Base-by-base conservation (phyloP, 2,329 filamentous ascomycete genomes). In the Akanthomyces dipterigenus region DNA sequence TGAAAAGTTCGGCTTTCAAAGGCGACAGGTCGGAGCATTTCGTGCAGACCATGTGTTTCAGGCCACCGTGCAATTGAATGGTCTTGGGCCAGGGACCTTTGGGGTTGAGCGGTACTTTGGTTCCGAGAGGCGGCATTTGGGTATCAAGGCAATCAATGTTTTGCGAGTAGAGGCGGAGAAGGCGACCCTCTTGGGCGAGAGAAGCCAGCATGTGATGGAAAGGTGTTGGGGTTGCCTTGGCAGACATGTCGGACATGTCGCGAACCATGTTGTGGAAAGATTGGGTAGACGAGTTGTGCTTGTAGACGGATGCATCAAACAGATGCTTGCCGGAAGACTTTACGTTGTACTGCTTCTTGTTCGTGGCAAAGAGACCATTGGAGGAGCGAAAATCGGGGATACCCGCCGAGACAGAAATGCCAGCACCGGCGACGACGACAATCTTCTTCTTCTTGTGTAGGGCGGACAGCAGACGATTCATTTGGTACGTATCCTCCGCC, bases 101-200 rank as follows among this genome's bases (percentile, higher is more conserved):
- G 65, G 84, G 66, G 64, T 88, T 88, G 14, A 99, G 80, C 1
- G 95, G 95, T 1, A 96, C 87, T 56, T 83, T 82, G 0, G 95
- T 98, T 28, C 83, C 82, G 9, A 99, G 79, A 3, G 93, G 93
- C 51, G 86, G 79, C 73, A 99, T 82, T 8, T 86, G 84, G 0
- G 91, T 95, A 69, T 99, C 95, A 66, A 99, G 89, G 62, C 93
- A 91, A 76, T 99, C 95, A 38, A 99, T 93, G 68, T 99, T 99
- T 71, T 99, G 95, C 3, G 91, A 93, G 74, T 99, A 99, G 7
- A 99, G 82, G 48, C 95, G 90, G 71, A 97, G 80, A 26, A 99
- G 77, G 22, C 95, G 90, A 48, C 89, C 90, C 75, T 98, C 92
- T 62, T 90, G 84, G 4, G 93, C 91, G 24, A 99, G 81, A 3